Evolutionary conservation across 805 yeast genomes (phyloP), one percentile per base, ranked within the genome.

Genomic region (Yamadazyma insecticola): DNA sequence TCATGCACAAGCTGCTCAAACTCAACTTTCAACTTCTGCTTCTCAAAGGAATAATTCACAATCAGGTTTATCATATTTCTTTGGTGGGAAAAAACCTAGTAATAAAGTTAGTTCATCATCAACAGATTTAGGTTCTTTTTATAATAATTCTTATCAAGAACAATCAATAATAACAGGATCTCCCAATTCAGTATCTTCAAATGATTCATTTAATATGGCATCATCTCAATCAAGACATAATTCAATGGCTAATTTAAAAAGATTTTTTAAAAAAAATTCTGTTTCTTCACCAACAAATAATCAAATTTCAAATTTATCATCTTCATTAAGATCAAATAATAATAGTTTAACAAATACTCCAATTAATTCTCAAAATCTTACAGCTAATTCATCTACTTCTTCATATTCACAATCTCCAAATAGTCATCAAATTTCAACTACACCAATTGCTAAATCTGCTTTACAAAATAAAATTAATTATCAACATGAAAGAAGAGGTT

Each of bases 221-320:
- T 26, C 14, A 31, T 29, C 32, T 24, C 70, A 60, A 30, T 61
- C 82, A 2, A 70, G 82, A 39, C 89, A 82, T 53, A 78, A 83
- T 26, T 81, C 89, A 6, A 81, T 83, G 80, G 88, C 83, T 12
- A 84, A 82, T 51, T 55, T 83, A 47, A 78, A 82, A 48, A 63
- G 87, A 29, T 82, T 83, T 47, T 83, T 83, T 63, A 80, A 76
- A 53, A 63, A 70, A 59, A 43, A 49, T 14, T 23, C 33, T 6
- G 27, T 6, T 4, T 14, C 32, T 9, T 30, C 39, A 9, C 39
- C 45, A 5, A 24, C 22, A 7, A 24, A 14, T 12, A 13, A n/a
- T 2, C 26, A 22, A 11, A 22, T 29, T 15, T 35, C 39, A n/a
- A 54, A 54, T 22, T 39, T 54, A 17, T 51, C 61, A 2, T 24